phyloP scores from a whole-genome alignment of 2,329 filamentous ascomycete species.

The Aspergillus eucalypticola region DNA sequence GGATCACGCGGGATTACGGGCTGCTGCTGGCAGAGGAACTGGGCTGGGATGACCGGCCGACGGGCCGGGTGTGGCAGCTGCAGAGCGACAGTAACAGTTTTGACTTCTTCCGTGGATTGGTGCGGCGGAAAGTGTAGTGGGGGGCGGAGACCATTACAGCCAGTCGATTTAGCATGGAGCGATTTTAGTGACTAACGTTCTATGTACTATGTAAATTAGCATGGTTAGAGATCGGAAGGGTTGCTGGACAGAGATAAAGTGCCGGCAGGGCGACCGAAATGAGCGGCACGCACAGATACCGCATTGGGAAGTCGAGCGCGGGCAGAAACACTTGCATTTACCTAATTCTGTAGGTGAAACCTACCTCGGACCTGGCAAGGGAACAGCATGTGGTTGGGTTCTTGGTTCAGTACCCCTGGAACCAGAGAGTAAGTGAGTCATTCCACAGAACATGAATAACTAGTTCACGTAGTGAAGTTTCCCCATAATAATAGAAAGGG shows the following conservation, averaged over 20 bases:
- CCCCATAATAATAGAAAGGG: too few relatives aligned
- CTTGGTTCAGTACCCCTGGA: too few relatives aligned
- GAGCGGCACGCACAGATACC: not conserved
- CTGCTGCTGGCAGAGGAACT: slow-evolving; percentile 82
- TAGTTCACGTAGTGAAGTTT: too few relatives aligned
- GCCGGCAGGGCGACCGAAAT: too few relatives aligned
- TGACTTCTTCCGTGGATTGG: slow-evolving; percentile 88
- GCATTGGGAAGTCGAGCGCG: not conserved
- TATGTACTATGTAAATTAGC: too few relatives aligned
- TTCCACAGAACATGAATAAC: too few relatives aligned
- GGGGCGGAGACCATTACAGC: too few relatives aligned
- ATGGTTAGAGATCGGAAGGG: too few relatives aligned
- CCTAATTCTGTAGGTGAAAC: not conserved
- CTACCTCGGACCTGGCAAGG: not conserved
- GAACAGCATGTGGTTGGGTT: not conserved
- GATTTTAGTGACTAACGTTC: too few relatives aligned
- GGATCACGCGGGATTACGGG: slow-evolving; percentile 91
- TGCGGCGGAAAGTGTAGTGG: slow-evolving; percentile 71
- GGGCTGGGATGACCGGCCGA: slow-evolving; percentile 68
- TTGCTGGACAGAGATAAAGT: too few relatives aligned
- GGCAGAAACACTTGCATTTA: too few relatives aligned
- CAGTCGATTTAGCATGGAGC: not conserved
- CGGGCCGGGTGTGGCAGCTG: slow-evolving; percentile 76
- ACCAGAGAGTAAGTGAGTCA: too few relatives aligned
- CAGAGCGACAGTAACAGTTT: slow-evolving; percentile 99